Evolutionary conservation across 228 moss, liverwort and hornwort species (phyloP).

Genomic region (Sphagnum magellanicum): DNA sequence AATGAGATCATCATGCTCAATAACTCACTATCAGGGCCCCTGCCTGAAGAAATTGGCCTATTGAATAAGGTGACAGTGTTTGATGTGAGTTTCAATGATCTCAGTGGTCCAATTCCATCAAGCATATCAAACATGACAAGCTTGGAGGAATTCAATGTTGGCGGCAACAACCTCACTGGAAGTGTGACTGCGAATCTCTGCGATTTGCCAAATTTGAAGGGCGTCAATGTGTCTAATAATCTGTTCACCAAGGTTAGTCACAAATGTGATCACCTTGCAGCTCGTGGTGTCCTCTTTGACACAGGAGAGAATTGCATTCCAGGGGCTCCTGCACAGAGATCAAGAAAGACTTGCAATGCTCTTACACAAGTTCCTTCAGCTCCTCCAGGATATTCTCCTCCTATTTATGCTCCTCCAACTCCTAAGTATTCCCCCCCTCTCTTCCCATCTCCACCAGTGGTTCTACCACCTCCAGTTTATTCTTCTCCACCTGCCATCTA

Average conservation of each 20-base stretch:
- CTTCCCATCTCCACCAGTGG: background rate
- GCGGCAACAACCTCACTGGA: conserved; percentile 52
- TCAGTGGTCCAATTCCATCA: conserved; percentile 50
- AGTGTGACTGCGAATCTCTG: conserved; percentile 39
- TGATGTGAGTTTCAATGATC: conserved; percentile 51
- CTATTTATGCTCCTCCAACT: conserved; percentile 4
- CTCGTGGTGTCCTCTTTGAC: conserved; percentile 7
- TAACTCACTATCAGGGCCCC: conserved; percentile 42
- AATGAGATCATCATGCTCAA: conserved; percentile 56
- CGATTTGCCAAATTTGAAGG: conserved; percentile 22
- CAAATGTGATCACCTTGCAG: conserved; percentile 26
- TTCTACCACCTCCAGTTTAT: background rate
- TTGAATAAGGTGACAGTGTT: conserved; percentile 42
- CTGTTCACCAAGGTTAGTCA: conserved; percentile 38
- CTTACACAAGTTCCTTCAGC: conserved; percentile 11
- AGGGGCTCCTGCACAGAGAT: conserved; percentile 34
- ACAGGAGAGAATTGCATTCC: conserved; percentile 61
- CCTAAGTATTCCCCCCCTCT: too few relatives aligned
- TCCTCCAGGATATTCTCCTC: background rate
- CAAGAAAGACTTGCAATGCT: conserved; percentile 33
- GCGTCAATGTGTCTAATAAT: conserved; percentile 55
- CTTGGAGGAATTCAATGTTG: conserved; percentile 34
- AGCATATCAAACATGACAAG: conserved; percentile 31
- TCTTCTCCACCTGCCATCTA: background rate
- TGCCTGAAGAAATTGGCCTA: conserved; percentile 47